Evolutionary conservation across 2,329 filamentous ascomycete genomes (phyloP).

Genomic region (Coniochaeta hoffmannii): DNA sequence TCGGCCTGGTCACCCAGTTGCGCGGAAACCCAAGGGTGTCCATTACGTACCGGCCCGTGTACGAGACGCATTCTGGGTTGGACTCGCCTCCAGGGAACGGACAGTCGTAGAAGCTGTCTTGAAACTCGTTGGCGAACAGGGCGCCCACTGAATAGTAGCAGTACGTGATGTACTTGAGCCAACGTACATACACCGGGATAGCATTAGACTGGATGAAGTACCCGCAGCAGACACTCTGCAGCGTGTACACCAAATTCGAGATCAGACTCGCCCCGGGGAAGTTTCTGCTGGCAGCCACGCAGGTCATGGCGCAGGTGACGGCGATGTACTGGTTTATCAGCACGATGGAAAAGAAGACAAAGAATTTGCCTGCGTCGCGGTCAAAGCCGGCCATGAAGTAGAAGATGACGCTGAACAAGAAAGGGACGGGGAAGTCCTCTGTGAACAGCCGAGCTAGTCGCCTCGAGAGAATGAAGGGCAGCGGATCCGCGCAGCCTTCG

Average conservation of each 20-base stretch:
- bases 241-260: slow-evolving; percentile 63
- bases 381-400: slow-evolving; percentile 77
- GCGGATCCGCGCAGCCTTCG: slow-evolving; percentile 63
- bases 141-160: slow-evolving; percentile 67
- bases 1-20: slow-evolving; percentile 61
- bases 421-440: slow-evolving; percentile 66
- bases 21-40: slow-evolving; percentile 58
- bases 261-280: slow-evolving; percentile 67
- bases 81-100: slow-evolving; percentile 52
- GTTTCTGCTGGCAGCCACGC: slow-evolving; percentile 56
- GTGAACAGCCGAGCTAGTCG: slow-evolving; percentile 60
- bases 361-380: slow-evolving; percentile 54
- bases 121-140: slow-evolving; percentile 65
- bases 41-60: slow-evolving; percentile 64
- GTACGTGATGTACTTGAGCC: slow-evolving; percentile 64
- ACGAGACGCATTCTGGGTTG: slow-evolving; percentile 60
- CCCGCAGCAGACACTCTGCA: slow-evolving; percentile 69
- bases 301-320: slow-evolving; percentile 62
- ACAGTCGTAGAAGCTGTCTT: slow-evolving; percentile 65
- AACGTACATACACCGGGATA: slow-evolving; percentile 70
- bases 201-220: slow-evolving; percentile 69
- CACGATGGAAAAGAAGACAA: slow-evolving; percentile 63
- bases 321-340: slow-evolving; percentile 67
- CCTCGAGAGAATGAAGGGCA: slow-evolving; percentile 63
- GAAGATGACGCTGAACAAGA: slow-evolving; percentile 62